Evolutionary conservation across 305 asterid species (phyloP).

Genomic region (Striga hermonthica): DNA sequence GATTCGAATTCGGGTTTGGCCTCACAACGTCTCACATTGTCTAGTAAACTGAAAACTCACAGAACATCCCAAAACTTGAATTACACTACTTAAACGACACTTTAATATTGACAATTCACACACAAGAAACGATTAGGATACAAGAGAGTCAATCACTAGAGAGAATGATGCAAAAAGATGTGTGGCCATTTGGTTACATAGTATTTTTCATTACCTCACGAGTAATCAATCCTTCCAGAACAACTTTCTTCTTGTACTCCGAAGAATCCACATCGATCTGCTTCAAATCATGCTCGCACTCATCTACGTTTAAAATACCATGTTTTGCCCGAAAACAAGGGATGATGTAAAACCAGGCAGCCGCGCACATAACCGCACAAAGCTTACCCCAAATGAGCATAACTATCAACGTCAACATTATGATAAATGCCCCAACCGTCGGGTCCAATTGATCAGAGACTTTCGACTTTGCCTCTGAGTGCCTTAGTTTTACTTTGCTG

Average conservation of each 20-base stretch:
- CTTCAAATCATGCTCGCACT: neutral
- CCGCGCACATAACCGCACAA: slow-evolving; percentile 53
- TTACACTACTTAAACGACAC: too few relatives aligned
- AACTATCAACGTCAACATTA: slow-evolving; percentile 38
- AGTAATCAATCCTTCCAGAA: slow-evolving; percentile 42
- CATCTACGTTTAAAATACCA: neutral
- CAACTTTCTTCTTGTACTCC: slow-evolving; percentile 46
- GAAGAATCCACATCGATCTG: slow-evolving; percentile 27
- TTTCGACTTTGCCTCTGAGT: neutral
- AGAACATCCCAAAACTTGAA: too few relatives aligned
- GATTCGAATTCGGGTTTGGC: too few relatives aligned
- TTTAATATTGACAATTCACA: too few relatives aligned
- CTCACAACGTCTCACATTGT: too few relatives aligned
- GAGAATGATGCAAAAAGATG: too few relatives aligned
- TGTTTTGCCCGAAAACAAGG: slow-evolving; percentile 27
- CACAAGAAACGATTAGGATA: too few relatives aligned
- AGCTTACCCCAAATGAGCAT: slow-evolving; percentile 54
- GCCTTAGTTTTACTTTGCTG: neutral
- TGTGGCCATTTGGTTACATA: too few relatives aligned
- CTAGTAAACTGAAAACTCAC: too few relatives aligned
- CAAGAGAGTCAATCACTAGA: too few relatives aligned
- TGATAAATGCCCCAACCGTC: slow-evolving; percentile 39
- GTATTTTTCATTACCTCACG: too few relatives aligned
- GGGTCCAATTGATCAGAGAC: slow-evolving; percentile 30
- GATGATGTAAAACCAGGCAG: slow-evolving; percentile 44